A percentile compares a stretch with the other conserved stretches of the same genome.
phyloP scores from a whole-genome alignment of 306 rosid species.

The Cucumis cinereus region DNA sequence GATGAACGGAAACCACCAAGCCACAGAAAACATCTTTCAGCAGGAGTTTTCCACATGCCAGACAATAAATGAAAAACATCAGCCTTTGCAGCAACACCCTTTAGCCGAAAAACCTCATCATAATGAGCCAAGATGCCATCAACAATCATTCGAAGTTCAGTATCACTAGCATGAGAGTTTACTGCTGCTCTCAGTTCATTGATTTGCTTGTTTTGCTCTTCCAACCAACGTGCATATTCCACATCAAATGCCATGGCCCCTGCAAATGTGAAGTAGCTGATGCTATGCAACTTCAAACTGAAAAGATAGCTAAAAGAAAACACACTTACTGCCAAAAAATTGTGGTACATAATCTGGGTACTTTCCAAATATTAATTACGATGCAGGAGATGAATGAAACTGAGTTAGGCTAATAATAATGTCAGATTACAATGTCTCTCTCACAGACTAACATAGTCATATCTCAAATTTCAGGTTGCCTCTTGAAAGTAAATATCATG shows the following conservation, averaged over 20 bases:
- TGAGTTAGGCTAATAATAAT: not conserved
- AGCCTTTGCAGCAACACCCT: conserved; percentile 56
- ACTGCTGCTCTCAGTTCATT: conserved; percentile 68
- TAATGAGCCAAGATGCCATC: conserved; percentile 52
- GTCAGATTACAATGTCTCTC: not conserved
- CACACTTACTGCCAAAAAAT: not conserved
- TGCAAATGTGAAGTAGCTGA: conserved; percentile 12
- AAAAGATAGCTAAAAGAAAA: not conserved
- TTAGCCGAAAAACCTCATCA: conserved; percentile 50
- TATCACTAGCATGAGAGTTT: conserved; percentile 58
- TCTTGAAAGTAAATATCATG: not conserved
- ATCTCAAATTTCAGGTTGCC: not conserved
- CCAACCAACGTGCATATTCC: conserved; percentile 72
- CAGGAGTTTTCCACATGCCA: conserved; percentile 83
- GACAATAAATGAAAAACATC: conserved; percentile 75
- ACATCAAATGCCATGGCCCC: conserved; percentile 70
- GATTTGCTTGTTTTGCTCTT: conserved; percentile 54
- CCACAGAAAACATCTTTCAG: conserved; percentile 72
- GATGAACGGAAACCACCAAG: conserved; percentile 73
- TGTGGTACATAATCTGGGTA: not conserved
- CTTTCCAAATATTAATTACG: not conserved
- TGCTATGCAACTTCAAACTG: conserved; percentile 2
- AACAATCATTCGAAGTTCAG: conserved; percentile 64
- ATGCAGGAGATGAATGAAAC: not conserved
- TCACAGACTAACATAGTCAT: not conserved